A percentile compares a stretch with the other conserved stretches of the same genome.
Evolutionary conservation across 352 stramenopile genomes (phyloP).

Genomic region (Blastocystis sp.): DNA sequence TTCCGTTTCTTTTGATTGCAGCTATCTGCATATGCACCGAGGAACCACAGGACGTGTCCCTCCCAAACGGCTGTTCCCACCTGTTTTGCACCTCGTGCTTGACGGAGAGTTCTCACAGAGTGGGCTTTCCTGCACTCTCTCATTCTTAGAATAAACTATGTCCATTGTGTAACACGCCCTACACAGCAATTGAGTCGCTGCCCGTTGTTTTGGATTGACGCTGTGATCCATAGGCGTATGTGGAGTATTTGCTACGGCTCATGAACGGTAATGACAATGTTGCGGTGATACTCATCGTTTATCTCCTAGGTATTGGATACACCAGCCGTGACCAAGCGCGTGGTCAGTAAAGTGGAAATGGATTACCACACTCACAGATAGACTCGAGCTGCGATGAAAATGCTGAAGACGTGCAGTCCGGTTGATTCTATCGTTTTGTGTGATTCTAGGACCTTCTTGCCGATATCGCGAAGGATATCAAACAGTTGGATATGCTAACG

Average conservation of each 20-base stretch:
- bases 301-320: background rate
- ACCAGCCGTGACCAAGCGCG: background rate
- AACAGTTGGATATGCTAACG: background rate
- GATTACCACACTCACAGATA: too few relatives aligned
- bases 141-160: constrained; percentile 28
- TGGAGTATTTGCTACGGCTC: background rate
- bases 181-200: background rate
- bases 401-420: background rate
- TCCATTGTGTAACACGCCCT: background rate
- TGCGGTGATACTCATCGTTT: background rate
- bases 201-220: background rate
- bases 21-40: constrained; percentile 29
- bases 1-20: background rate
- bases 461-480: background rate
- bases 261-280: background rate
- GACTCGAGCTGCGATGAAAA: background rate
- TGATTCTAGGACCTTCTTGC: background rate
- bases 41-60: background rate
- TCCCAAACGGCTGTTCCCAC: constrained; percentile 5
- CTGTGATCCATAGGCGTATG: background rate
- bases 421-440: background rate
- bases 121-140: background rate
- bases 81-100: constrained; percentile 16
- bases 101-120: too few relatives aligned
- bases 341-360: background rate